These are phyloP conservation scores for Fusarium guadeloupense DNA, from an alignment of 2,329 filamentous ascomycete genomes.

Conservation along the genomic window DNA sequence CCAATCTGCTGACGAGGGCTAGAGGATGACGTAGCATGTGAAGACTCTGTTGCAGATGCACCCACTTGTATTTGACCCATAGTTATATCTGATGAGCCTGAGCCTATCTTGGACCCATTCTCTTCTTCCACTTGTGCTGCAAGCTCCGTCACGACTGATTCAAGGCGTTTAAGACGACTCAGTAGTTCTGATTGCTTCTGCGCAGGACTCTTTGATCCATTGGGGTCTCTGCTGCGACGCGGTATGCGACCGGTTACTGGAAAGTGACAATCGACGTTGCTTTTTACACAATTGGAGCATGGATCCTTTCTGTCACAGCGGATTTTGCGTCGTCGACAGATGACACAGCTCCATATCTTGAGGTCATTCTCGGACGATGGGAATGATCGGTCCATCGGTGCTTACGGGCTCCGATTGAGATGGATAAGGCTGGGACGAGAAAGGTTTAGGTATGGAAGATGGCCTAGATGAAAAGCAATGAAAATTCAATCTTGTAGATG, in stretches of 20 bases:
- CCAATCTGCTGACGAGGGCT: slow-evolving; percentile 4
- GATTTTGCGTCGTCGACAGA: slow-evolving; percentile 46
- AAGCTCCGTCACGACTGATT: slow-evolving; percentile 46
- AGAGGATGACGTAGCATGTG: slow-evolving; percentile 2
- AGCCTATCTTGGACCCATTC: slow-evolving; percentile 9
- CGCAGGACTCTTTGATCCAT: slow-evolving; percentile 30
- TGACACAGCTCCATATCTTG: slow-evolving; percentile 47
- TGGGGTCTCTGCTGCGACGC: slow-evolving; percentile 35
- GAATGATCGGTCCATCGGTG: slow-evolving; percentile 31
- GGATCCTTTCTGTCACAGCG: slow-evolving; percentile 45
- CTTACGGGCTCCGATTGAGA: slow-evolving; percentile 20
- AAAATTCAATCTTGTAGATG: too few relatives aligned
- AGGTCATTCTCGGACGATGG: slow-evolving; percentile 25
- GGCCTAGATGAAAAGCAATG: background rate
- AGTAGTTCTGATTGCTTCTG: slow-evolving; percentile 46
- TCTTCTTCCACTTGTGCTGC: slow-evolving; percentile 45
- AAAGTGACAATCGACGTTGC: slow-evolving; percentile 44
- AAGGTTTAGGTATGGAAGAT: background rate
- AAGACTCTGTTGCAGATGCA: slow-evolving; percentile 10
- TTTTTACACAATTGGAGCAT: slow-evolving; percentile 42
- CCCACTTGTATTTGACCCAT: slow-evolving; percentile 19
- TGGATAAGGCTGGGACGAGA: background rate
- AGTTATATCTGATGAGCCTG: background rate
- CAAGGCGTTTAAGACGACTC: slow-evolving; percentile 42
- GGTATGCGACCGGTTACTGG: slow-evolving; percentile 47